Evolutionary conservation across 1,284 basidiomycete genomes (phyloP).

Genomic region (Cryptococcus maquisensis): DNA sequence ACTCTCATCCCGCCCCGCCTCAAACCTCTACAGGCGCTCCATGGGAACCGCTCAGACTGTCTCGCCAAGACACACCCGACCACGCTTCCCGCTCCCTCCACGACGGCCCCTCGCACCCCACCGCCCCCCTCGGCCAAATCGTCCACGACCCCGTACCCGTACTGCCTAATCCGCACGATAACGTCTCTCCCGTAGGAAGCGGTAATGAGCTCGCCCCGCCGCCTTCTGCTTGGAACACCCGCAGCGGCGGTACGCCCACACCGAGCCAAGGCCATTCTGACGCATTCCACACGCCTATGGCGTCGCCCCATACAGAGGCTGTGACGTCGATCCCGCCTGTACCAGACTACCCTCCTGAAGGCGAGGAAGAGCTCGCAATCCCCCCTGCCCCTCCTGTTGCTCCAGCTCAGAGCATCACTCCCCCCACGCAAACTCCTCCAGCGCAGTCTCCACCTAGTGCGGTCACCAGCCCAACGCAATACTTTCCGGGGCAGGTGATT

Average conservation of each 20-base stretch:
- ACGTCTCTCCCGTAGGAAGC: neutral
- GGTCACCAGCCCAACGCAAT: neutral
- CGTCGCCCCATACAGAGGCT: conserved; percentile 1
- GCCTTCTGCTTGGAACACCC: neutral
- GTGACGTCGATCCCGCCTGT: no score
- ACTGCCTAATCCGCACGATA: neutral
- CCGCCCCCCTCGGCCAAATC: neutral
- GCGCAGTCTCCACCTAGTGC: neutral
- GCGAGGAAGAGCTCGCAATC: neutral
- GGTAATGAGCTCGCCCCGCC: neutral
- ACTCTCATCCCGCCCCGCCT: conserved; percentile 3
- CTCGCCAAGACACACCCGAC: no score
- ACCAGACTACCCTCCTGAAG: no score
- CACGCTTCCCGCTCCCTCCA: neutral
- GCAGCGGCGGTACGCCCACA: conserved; percentile 2
- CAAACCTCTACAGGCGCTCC: conserved; percentile 4
- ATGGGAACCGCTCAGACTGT: conserved; percentile 34
- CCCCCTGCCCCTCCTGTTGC: no score
- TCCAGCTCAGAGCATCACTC: neutral
- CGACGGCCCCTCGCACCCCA: conserved; percentile 3
- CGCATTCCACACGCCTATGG: conserved; percentile 17
- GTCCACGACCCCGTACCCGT: neutral
- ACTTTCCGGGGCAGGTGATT: neutral
- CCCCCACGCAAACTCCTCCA: neutral
- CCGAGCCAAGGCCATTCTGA: conserved; percentile 1